These are phyloP conservation scores for Rugonectria rugulosa DNA, from an alignment of 2,329 filamentous ascomycete species.

Conservation along the genomic window DNA sequence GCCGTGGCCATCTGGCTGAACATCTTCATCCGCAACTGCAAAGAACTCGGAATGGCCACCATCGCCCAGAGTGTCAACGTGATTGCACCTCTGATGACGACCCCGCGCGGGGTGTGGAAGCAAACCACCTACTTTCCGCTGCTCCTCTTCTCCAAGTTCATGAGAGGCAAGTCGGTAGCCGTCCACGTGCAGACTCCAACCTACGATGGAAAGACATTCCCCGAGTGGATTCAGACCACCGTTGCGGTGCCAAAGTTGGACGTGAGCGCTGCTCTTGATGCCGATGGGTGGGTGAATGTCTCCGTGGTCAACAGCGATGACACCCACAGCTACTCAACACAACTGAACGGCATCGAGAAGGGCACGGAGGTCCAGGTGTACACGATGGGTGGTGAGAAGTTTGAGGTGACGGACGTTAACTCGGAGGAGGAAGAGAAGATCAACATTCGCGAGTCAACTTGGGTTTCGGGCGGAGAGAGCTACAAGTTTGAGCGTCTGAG, in stretches of 20 bases:
- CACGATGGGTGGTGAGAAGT: slow-evolving; percentile 51
- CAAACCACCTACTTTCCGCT: slow-evolving; percentile 80
- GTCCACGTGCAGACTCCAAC: slow-evolving; percentile 67
- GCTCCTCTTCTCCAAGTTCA: slow-evolving; percentile 59
- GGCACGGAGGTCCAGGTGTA: slow-evolving; percentile 63
- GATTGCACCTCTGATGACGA: slow-evolving; percentile 78
- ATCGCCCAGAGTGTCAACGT: slow-evolving; percentile 81
- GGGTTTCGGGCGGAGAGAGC: slow-evolving; percentile 62
- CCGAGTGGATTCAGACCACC: slow-evolving; percentile 67
- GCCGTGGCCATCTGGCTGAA: slow-evolving; percentile 78
- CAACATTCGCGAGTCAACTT: slow-evolving; percentile 49
- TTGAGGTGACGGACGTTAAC: slow-evolving; percentile 62
- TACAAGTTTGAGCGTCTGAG: slow-evolving; percentile 72
- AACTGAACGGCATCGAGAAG: slow-evolving; percentile 59
- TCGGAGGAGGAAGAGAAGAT: slow-evolving; percentile 68
- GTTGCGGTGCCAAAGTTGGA: slow-evolving; percentile 74
- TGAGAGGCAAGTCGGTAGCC: slow-evolving; percentile 74
- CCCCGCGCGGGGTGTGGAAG: slow-evolving; percentile 64
- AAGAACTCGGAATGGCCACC: slow-evolving; percentile 76
- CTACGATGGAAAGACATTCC: slow-evolving; percentile 71
- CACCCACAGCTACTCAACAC: slow-evolving; percentile 62
- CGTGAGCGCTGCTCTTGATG: slow-evolving; percentile 65
- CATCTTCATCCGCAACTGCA: slow-evolving; percentile 74
- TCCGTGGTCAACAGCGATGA: slow-evolving; percentile 76
- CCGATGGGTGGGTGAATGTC: slow-evolving; percentile 67